These are phyloP conservation scores for Sphagnum magellanicum DNA, from an alignment of 228 moss, liverwort and hornwort species.

Conservation along the genomic window DNA sequence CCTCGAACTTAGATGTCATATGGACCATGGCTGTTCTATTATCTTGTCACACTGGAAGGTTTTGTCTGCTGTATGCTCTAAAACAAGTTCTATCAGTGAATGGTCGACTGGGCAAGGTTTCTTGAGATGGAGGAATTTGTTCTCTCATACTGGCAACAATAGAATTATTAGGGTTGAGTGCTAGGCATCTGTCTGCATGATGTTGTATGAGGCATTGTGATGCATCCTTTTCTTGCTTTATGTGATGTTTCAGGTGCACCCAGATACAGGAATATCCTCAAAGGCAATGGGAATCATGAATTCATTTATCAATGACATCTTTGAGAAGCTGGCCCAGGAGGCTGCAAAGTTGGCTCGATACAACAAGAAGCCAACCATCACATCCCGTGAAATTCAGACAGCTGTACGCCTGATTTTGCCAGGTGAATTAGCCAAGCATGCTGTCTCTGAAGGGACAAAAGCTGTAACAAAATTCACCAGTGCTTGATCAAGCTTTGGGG, in stretches of 20 bases:
- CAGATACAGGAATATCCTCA: background rate
- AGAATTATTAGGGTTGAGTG: too few species aligned
- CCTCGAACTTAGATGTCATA: too few species aligned
- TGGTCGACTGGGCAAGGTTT: too few species aligned
- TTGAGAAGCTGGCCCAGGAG: background rate
- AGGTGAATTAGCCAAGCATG: background rate
- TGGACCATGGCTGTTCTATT: too few species aligned
- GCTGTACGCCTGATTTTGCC: background rate
- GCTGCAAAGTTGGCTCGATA: background rate
- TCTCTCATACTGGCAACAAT: too few species aligned
- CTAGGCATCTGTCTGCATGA: too few species aligned
- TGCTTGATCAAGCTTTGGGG: background rate
- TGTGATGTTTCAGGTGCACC: background rate
- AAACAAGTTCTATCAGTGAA: too few species aligned
- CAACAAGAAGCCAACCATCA: background rate
- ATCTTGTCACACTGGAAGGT: too few species aligned
- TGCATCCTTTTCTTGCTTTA: background rate
- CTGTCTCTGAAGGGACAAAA: background rate
- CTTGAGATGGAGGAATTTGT: too few species aligned
- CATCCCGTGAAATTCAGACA: background rate
- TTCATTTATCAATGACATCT: background rate
- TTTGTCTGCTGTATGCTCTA: too few species aligned
- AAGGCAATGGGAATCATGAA: background rate
- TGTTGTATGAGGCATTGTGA: too few species aligned
- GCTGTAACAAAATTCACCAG: background rate